These are phyloP conservation scores for Lachnum nothofagi DNA, from an alignment of 2,329 filamentous ascomycete species.

Conservation along the genomic window DNA sequence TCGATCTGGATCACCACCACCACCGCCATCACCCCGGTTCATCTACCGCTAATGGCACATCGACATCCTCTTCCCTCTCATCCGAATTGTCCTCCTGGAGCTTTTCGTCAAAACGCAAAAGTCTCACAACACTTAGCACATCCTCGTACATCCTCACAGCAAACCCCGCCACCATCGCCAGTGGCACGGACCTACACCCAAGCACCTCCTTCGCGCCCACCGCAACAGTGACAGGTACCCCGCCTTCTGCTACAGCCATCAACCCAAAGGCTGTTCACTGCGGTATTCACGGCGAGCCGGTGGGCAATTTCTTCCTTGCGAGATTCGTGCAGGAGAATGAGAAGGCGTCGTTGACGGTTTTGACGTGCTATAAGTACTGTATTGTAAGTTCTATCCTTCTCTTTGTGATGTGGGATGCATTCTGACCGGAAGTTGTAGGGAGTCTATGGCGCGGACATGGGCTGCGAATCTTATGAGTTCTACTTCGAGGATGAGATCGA, in stretches of 20 bases:
- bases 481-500: no score
- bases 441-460: no score
- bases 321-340: slow-evolving; percentile 29
- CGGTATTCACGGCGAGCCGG: slow-evolving; percentile 36
- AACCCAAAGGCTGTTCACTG: slow-evolving; percentile 34
- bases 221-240: slow-evolving; percentile 30
- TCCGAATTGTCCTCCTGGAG: background rate
- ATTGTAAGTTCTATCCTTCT: no score
- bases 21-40: slow-evolving; percentile 6
- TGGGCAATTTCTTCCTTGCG: slow-evolving; percentile 37
- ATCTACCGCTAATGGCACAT: background rate
- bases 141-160: slow-evolving; percentile 24
- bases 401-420: no score
- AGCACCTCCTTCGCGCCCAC: slow-evolving; percentile 28
- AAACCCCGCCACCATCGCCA: slow-evolving; percentile 29
- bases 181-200: slow-evolving; percentile 24
- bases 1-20: slow-evolving; percentile 4
- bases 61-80: background rate
- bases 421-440: no score
- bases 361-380: background rate
- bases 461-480: no score
- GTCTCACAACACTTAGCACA: background rate
- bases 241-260: slow-evolving; percentile 31
- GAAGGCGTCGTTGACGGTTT: background rate
- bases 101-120: no score